Evolutionary conservation across 345 rosid species (phyloP).

Genomic region (Eucalyptus marginata): DNA sequence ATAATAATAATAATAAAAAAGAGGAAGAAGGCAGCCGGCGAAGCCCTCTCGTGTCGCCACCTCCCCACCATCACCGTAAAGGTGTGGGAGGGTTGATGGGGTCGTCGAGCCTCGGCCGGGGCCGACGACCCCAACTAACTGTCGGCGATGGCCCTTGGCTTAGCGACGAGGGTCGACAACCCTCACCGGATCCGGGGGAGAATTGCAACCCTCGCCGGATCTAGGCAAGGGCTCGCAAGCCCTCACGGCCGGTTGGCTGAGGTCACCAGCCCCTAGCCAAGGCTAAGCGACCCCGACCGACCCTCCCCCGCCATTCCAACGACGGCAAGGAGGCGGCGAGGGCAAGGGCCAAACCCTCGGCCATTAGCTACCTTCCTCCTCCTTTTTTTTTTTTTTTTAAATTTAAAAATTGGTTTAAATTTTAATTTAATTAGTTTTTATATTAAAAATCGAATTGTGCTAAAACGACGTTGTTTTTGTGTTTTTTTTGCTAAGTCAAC

Average conservation of each 20-base stretch:
- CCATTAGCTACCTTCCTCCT: fast-evolving
- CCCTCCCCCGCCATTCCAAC: fast-evolving
- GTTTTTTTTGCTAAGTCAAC: fast-evolving
- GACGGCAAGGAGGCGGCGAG: fast-evolving
- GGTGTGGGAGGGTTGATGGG: fast-evolving
- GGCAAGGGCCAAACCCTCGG: fast-evolving
- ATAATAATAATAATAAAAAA: fast-evolving
- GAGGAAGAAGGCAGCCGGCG: fast-evolving
- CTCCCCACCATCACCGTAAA: fast-evolving
- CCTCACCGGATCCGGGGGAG: fast-evolving
- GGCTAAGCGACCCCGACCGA: fast-evolving
- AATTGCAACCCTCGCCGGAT: too few species aligned
- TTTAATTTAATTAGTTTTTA: too few species aligned
- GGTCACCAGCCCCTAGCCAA: fast-evolving
- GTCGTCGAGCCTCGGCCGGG: fast-evolving
- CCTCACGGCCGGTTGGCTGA: fast-evolving
- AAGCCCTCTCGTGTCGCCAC: fast-evolving
- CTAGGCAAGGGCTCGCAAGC: fast-evolving
- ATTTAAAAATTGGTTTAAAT: too few species aligned
- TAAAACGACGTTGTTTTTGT: too few species aligned
- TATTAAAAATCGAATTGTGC: too few species aligned
- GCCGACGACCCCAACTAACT: fast-evolving
- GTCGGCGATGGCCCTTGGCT: too few species aligned
- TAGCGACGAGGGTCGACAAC: fast-evolving
- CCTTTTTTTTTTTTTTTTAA: too few species aligned